Percentiles rank a stretch among this genome's conserved stretches.
phyloP scores from a whole-genome alignment of 177 flowering plant genomes.

The Telopea speciosissima region DNA sequence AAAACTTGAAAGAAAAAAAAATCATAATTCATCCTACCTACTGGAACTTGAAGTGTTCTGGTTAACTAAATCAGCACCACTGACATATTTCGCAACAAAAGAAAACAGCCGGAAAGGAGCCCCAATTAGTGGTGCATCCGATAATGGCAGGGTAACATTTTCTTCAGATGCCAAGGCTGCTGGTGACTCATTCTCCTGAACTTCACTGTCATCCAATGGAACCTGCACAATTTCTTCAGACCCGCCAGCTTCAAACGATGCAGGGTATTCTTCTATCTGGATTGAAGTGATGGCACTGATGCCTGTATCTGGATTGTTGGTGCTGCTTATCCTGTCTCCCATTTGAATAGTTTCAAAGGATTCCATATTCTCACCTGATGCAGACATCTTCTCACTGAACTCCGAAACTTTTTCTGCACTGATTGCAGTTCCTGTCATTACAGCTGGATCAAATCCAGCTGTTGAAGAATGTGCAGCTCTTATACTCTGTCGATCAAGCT shows the following conservation, averaged over 20 bases:
- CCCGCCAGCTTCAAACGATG: conserved; percentile 25
- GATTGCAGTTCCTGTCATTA: conserved; percentile 6
- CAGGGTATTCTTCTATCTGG: conserved; percentile 6
- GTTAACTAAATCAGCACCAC: conserved; percentile 87
- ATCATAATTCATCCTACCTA: conserved; percentile 1
- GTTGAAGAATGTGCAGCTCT: conserved; percentile 18
- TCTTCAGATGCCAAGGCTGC: conserved; percentile 19
- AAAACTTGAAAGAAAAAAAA: too few species aligned
- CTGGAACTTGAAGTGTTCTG: conserved; percentile 20
- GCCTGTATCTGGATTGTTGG: conserved; percentile 9
- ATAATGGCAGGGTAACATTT: conserved; percentile 37
- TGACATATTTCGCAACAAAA: conserved; percentile 78
- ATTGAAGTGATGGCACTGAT: background rate
- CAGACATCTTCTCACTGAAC: conserved; percentile 11
- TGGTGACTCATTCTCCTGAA: conserved; percentile 26
- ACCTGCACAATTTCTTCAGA: conserved; percentile 64
- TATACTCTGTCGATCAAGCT: conserved; percentile 30
- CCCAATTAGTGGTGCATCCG: conserved; percentile 87
- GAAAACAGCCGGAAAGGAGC: conserved; percentile 90
- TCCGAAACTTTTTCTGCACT: conserved; percentile 13
- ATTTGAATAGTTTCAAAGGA: conserved; percentile 13
- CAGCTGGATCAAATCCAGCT: conserved; percentile 1
- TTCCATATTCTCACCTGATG: conserved; percentile 5
- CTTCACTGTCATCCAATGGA: conserved; percentile 33
- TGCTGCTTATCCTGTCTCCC: conserved; percentile 13